Evolutionary conservation across 169 alveolate species (phyloP).

Genomic region (Eimeria brunetti): DNA sequence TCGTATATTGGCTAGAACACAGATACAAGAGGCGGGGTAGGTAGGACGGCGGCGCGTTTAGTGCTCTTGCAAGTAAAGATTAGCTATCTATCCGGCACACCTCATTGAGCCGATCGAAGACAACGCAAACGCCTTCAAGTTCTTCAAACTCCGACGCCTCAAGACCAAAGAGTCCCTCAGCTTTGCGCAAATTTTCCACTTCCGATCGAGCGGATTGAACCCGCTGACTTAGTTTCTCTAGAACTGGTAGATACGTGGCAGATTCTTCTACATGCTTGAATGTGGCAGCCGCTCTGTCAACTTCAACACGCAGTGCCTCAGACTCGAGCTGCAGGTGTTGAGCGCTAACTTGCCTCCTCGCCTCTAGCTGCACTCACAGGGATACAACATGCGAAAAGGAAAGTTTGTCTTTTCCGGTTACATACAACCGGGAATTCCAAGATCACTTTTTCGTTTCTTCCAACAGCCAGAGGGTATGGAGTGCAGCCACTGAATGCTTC

Average conservation of each 20-base stretch:
- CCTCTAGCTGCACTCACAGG: constrained; percentile 67
- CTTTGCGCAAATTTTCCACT: constrained; percentile 63
- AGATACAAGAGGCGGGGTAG: not conserved
- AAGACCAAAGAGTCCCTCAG: constrained; percentile 76
- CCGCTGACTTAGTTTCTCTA: constrained; percentile 18
- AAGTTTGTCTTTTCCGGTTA: not conserved
- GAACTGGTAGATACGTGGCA: not conserved
- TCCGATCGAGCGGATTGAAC: constrained; percentile 51
- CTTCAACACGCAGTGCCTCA: constrained; percentile 22
- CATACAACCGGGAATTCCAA: not conserved
- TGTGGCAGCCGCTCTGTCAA: constrained; percentile 26
- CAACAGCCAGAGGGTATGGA: not conserved
- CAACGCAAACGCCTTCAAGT: constrained; percentile 54
- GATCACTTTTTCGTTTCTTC: not conserved
- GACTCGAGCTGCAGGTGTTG: constrained; percentile 45
- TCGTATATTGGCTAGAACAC: not conserved
- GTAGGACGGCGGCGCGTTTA: not conserved
- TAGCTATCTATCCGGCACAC: not conserved
- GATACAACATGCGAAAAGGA: not conserved
- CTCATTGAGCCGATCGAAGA: constrained; percentile 58
- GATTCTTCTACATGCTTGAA: constrained; percentile 47
- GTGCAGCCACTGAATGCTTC: not conserved
- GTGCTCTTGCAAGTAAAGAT: not conserved
- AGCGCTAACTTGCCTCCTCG: constrained; percentile 54
- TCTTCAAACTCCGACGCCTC: constrained; percentile 73